Evolutionary conservation across 1,139 yeast species (phyloP).

Genomic region (Candida mesenterica): DNA sequence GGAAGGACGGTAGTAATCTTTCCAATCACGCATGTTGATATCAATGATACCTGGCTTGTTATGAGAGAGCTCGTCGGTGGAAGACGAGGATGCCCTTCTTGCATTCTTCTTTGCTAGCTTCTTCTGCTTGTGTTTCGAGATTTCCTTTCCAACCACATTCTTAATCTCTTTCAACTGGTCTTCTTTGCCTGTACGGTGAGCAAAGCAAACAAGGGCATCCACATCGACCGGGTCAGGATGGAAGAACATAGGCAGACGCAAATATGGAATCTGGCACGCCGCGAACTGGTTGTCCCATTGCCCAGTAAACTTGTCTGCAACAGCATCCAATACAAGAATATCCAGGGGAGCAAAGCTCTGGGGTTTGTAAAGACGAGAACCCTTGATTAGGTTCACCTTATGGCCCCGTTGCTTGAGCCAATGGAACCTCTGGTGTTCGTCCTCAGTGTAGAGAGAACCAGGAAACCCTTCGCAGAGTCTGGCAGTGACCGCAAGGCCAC

Average conservation of each 20-base stretch:
- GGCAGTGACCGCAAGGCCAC: slow-evolving; percentile 38
- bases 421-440: slow-evolving; percentile 43
- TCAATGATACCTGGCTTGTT: slow-evolving; percentile 36
- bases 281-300: slow-evolving; percentile 48
- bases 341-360: slow-evolving; percentile 16
- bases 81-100: slow-evolving; percentile 13
- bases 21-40: slow-evolving; percentile 46
- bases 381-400: slow-evolving; percentile 26
- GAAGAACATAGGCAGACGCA: slow-evolving; percentile 52
- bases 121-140: slow-evolving; percentile 44
- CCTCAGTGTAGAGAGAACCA: slow-evolving; percentile 40
- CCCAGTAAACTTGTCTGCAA: slow-evolving; percentile 31
- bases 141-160: slow-evolving; percentile 48
- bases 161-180: slow-evolving; percentile 38
- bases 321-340: slow-evolving; percentile 33
- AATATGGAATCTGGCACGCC: slow-evolving; percentile 41
- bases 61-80: slow-evolving; percentile 16
- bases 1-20: slow-evolving; percentile 48
- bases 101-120: slow-evolving; percentile 23
- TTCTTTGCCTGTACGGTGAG: slow-evolving; percentile 32
- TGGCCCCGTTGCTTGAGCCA: slow-evolving; percentile 36
- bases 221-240: slow-evolving; percentile 48
- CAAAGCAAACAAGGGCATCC: slow-evolving; percentile 45
- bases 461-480: slow-evolving; percentile 39
- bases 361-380: slow-evolving; percentile 17